Evolutionary conservation across 2,329 filamentous ascomycete genomes (phyloP), one percentile per base, ranked within the genome.

Genomic region (Corinectria fuckeliana): DNA sequence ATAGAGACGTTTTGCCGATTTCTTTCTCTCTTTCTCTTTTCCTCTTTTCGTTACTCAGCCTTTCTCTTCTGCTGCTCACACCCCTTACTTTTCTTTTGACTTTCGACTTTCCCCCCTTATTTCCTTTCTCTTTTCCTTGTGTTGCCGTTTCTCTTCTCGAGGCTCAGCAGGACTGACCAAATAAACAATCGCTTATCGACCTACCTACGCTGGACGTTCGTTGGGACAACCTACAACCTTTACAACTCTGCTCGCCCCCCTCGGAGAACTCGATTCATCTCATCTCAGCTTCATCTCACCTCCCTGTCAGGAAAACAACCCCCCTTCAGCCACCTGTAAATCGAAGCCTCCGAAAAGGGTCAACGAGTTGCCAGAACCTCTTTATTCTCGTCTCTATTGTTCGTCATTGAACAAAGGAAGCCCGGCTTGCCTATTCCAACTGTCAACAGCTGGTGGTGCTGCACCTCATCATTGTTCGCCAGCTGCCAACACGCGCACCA

Each of bases 141-240:
- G 59, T 54, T 49, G 38, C 55, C 18, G 41, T 59, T 20, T 48
- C 59, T 61, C 60, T 58, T 55, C n/a, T 64, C 61, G 56, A 63
- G 62, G 50, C 50, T 69, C 69, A 71, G 69, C 69, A 49, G 69
- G 67, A 69, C 69, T 70, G 67, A 63, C 59, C 63, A 56, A 49
- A 59, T 39, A 56, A 44, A 57, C 61, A 34, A 49, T 57, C 48
- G n/a, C n/a, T n/a, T n/a, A n/a, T n/a, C n/a, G n/a, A n/a, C n/a
- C n/a, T n/a, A 54, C 54, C 52, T 58, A 53, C 66, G 63, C 64
- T 52, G 64, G 66, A 50, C 66, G 63, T 58, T 21, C n/a, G n/a
- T n/a, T n/a, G n/a, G 16, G 36, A 20, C 36, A 44, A 26, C 25
- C 18, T 16, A n/a, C 32, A 16, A 34, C 32, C 32, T 34, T n/a